phyloP scores from a whole-genome alignment of 139 green algal genomes.

The Zygnema circumcarinatum region DNA sequence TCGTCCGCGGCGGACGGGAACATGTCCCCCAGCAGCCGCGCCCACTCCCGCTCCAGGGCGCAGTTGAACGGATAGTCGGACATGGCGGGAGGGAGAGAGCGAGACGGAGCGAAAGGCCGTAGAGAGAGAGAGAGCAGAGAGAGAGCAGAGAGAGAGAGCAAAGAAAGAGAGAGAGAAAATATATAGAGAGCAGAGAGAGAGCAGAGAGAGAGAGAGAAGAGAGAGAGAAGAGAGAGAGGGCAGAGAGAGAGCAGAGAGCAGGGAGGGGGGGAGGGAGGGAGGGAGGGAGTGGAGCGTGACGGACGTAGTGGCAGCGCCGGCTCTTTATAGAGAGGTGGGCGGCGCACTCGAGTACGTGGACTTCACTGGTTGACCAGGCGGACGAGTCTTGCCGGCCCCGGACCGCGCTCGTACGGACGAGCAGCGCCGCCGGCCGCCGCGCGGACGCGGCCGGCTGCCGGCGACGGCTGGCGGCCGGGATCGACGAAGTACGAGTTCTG shows the following conservation, averaged over 20 bases:
- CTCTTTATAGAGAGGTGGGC: too few species aligned
- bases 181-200: neutral
- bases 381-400: too few species aligned
- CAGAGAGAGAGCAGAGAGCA: neutral
- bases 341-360: too few species aligned
- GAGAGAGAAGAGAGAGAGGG: neutral
- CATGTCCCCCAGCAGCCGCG: neutral
- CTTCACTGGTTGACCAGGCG: too few species aligned
- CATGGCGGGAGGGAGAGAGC: neutral
- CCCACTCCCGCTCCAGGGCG: neutral
- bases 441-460: too few species aligned
- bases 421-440: too few species aligned
- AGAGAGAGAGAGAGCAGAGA: neutral
- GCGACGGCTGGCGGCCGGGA: too few species aligned
- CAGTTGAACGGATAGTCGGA: neutral
- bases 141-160: neutral
- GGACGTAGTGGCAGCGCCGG: neutral
- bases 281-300: too few species aligned
- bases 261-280: neutral
- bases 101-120: neutral
- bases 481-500: too few species aligned
- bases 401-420: too few species aligned
- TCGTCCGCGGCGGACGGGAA: neutral
- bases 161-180: neutral
- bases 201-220: neutral